These are phyloP conservation scores for Pleurotus platypus DNA, from an alignment of 768 basidiomycete species.

Conservation along the genomic window DNA sequence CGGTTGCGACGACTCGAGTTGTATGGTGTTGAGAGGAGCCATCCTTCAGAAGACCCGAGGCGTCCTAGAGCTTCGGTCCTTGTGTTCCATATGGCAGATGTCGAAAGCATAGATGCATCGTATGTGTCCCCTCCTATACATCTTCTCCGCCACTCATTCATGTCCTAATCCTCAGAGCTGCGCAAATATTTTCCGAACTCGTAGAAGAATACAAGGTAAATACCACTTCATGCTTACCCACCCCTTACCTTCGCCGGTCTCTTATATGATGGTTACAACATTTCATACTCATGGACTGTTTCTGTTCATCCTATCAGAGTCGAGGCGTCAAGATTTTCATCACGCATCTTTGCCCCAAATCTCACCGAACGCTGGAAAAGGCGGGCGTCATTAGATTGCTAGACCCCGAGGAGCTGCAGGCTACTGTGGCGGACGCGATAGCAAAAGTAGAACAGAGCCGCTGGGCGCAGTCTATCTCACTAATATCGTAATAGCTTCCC, in stretches of 20 bases:
- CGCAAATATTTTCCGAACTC: slow-evolving; percentile 80
- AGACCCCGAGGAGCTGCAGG: slow-evolving; percentile 43
- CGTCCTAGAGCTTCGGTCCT: slow-evolving; percentile 71
- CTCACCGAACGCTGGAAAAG: slow-evolving; percentile 40
- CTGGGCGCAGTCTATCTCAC: slow-evolving; percentile 16
- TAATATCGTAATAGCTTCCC: neutral
- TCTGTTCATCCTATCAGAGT: slow-evolving; percentile 24
- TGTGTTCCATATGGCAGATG: slow-evolving; percentile 93
- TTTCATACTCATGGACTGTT: neutral
- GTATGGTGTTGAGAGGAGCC: slow-evolving; percentile 75
- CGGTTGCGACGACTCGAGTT: slow-evolving; percentile 82
- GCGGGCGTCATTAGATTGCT: slow-evolving; percentile 50
- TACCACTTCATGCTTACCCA: neutral
- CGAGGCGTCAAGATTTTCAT: slow-evolving; percentile 50
- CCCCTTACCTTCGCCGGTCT: neutral
- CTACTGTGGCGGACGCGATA: slow-evolving; percentile 51
- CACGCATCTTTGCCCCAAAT: slow-evolving; percentile 40
- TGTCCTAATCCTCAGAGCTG: slow-evolving; percentile 46
- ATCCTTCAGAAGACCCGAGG: slow-evolving; percentile 86
- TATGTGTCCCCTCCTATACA: slow-evolving; percentile 32
- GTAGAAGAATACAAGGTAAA: slow-evolving; percentile 72
- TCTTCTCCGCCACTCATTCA: no score
- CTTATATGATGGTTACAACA: neutral
- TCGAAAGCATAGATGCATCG: slow-evolving; percentile 90
- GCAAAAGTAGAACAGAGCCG: slow-evolving; percentile 25